Percentiles rank a stretch among this genome's conserved stretches.
Conservation (phyloP, 1,284 basidiomycete species). For the Ganoderma multipileum region DNA sequence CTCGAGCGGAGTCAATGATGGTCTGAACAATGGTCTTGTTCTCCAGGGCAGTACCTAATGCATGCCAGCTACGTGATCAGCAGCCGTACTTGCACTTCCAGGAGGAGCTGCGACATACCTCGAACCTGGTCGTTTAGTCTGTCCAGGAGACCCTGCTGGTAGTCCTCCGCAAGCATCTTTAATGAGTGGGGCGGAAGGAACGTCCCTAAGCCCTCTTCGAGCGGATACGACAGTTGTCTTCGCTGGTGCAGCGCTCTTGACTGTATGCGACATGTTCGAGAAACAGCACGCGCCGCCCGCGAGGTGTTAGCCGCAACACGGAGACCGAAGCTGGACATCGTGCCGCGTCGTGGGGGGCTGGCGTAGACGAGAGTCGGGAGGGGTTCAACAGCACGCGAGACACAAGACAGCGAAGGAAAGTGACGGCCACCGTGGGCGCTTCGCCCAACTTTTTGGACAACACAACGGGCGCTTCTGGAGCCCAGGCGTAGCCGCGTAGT, state of each 20-base stretch:
- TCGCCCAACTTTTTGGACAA: conserved; percentile 34
- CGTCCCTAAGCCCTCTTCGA: conserved; percentile 73
- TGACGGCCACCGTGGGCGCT: conserved; percentile 25
- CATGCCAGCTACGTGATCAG: conserved; percentile 25
- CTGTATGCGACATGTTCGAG: conserved; percentile 30
- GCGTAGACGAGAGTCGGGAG: conserved; percentile 3
- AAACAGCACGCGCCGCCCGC: conserved; percentile 29
- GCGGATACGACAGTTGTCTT: conserved; percentile 64
- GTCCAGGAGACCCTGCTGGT: conserved; percentile 81
- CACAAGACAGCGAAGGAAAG: conserved; percentile 10
- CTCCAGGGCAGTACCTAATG: conserved; percentile 40
- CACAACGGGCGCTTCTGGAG: conserved; percentile 22
- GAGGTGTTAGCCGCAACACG: conserved; percentile 35
- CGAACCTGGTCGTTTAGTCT: conserved; percentile 77
- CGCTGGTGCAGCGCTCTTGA: conserved; percentile 60
- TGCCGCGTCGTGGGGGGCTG: not conserved
- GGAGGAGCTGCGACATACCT: conserved; percentile 52
- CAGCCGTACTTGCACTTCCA: not conserved
- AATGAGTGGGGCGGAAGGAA: conserved; percentile 78
- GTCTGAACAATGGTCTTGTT: conserved; percentile 75
- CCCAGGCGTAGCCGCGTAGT: conserved; percentile 15
- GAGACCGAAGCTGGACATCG: conserved; percentile 37
- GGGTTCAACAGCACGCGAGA: conserved; percentile 4
- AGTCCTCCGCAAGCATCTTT: conserved; percentile 76
- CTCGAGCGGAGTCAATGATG: conserved; percentile 72